phyloP scores from a whole-genome alignment of 257 asterid genomes.

The Fraxinus anomala region DNA sequence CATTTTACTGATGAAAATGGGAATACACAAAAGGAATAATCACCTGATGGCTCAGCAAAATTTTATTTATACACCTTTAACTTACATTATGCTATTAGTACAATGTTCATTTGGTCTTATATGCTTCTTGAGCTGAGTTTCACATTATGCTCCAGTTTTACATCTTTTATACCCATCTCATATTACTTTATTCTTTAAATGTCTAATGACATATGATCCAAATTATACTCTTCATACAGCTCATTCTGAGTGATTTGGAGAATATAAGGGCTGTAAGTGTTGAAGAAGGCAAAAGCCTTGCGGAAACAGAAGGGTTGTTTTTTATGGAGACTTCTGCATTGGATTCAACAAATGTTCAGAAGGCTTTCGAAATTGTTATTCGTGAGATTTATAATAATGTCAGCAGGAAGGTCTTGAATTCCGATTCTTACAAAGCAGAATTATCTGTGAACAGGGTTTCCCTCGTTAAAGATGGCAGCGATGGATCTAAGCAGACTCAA shows the following conservation, averaged over 20 bases:
- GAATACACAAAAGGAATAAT: background rate
- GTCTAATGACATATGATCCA: no score
- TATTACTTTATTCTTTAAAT: background rate
- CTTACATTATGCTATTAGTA: background rate
- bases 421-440: conserved; percentile 62
- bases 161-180: background rate
- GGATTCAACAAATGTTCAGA: conserved; percentile 55
- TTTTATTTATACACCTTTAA: background rate
- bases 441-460: conserved; percentile 56
- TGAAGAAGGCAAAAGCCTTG: conserved; percentile 61
- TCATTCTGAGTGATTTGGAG: conserved; percentile 61
- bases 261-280: conserved; percentile 54
- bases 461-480: conserved; percentile 43
- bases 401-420: conserved; percentile 71
- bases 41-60: background rate
- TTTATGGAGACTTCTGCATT: conserved; percentile 74
- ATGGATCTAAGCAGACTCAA: conserved; percentile 42
- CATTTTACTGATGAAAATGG: background rate
- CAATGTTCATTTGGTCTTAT: background rate
- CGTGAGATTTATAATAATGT: conserved; percentile 58
- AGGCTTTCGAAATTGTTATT: conserved; percentile 57
- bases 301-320: conserved; percentile 63
- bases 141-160: background rate
- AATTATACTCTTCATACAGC: conserved; percentile 40
- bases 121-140: background rate